Base-by-base conservation (phyloP, 345 rosid genomes). In the Aegle marmelos region DNA sequence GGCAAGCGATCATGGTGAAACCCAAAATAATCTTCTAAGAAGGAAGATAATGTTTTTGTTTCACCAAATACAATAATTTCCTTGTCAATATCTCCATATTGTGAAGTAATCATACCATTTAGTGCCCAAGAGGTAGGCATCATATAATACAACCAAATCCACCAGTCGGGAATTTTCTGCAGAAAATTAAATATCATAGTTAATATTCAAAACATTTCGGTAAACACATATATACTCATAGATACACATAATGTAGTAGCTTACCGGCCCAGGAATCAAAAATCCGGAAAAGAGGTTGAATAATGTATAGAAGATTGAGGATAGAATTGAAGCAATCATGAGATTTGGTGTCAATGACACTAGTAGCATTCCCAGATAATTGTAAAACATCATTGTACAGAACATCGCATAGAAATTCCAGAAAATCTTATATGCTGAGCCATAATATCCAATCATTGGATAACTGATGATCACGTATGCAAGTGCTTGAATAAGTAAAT, bases 81-180 rank as follows among this genome's bases (percentile, higher is more conserved):
- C 75, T 80, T 76, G 39, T 87, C 75, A 2, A 82, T 71, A 79
- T 93, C 97, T 7, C 98, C 98, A 62, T 87, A 95, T 25, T 95
- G 98, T 39, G 98, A 90, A 63, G 88, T 82, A 25, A 95, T 78
- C 83, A 90, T 64, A 25, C 83, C 79, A 28, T 91, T 91, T 64
- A 95, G 74, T 0, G 85, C 78, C 98, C 98, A 95, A 9, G 97
- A 90, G 5, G 95, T 89, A 0, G 98, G 98, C 31, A 80, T 69
- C 28, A 87, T 4, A 72, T 90, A 92, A 75, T 88, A 93, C 56
- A 88, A 31, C 97, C 97, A 95, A 7, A 90, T 76, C 98, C 98
- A 93, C 94, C 95, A 93, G 39, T 82, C 85, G 6, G 98, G 97
- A n/a, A 95, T 87, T 68, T 84, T 81, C 98, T 93, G 92, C 86